Conservation (phyloP, 78 protist species). For the Dictyostelium firmibasis region DNA sequence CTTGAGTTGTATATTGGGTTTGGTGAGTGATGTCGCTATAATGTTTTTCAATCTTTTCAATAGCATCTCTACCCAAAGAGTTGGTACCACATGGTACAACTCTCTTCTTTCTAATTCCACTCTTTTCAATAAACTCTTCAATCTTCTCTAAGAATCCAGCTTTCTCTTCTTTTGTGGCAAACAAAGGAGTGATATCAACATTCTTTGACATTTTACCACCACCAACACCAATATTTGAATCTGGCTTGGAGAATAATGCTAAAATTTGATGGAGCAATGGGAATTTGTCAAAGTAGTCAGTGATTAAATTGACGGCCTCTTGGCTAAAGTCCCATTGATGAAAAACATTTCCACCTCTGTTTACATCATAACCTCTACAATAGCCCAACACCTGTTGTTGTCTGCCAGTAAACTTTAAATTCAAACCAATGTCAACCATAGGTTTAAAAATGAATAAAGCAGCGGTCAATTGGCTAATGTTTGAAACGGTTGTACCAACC, state of each 20-base stretch:
- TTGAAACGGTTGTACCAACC: not conserved
- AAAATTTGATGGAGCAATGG: conserved; percentile 37
- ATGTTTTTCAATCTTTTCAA: conserved; percentile 11
- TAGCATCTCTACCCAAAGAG: not conserved
- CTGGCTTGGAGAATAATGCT: not conserved
- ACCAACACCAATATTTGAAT: not conserved
- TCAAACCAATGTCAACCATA: conserved; percentile 68
- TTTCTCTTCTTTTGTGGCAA: conserved; percentile 2
- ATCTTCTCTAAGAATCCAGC: not conserved
- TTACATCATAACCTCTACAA: conserved; percentile 47
- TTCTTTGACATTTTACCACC: not conserved
- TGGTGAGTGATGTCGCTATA: not conserved
- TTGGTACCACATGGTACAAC: conserved; percentile 60
- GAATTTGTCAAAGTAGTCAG: conserved; percentile 2
- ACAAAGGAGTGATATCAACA: conserved; percentile 36
- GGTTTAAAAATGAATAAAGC: conserved; percentile 55
- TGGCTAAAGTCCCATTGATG: conserved; percentile 50
- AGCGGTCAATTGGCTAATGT: conserved; percentile 28
- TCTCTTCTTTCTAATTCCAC: conserved; percentile 25
- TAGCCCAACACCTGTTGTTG: conserved; percentile 66
- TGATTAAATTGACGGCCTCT: conserved; percentile 28
- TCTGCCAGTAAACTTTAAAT: conserved; percentile 54
- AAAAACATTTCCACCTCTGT: not conserved
- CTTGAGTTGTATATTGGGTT: not conserved
- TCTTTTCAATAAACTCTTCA: conserved; percentile 11